Evolutionary conservation across 129 eudicot species (phyloP).

Genomic region (Flaveria ramosissima): DNA sequence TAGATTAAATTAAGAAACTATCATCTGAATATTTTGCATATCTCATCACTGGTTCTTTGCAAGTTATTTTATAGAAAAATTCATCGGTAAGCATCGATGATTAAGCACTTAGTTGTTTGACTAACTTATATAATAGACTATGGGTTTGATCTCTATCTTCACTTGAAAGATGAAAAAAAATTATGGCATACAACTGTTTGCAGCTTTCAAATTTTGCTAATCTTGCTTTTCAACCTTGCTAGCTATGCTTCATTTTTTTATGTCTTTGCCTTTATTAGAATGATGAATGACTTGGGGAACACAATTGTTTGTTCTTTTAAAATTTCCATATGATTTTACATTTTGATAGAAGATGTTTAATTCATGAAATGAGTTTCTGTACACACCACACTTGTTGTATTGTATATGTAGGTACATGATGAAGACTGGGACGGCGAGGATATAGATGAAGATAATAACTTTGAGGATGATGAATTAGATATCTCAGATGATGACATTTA

Average conservation of each 20-base stretch:
- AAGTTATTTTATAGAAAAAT: conserved; percentile 10
- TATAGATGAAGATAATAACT: conserved; percentile 71
- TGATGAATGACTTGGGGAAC: neutral
- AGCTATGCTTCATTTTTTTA: neutral
- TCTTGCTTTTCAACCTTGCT: neutral
- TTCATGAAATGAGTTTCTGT: conserved; percentile 8
- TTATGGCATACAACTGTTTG: conserved; percentile 1
- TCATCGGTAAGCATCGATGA: neutral
- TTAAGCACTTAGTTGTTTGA: conserved; percentile 14
- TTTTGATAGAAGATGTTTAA: conserved; percentile 11
- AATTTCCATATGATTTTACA: neutral
- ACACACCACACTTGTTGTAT: neutral
- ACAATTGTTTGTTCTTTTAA: neutral
- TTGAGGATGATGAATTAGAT: conserved; percentile 69
- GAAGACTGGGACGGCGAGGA: conserved; percentile 86
- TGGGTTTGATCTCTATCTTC: conserved; percentile 19
- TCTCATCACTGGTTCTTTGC: neutral
- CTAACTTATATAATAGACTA: conserved; percentile 12
- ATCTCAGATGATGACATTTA: conserved; percentile 70
- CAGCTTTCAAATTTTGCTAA: neutral
- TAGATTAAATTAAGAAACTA: neutral
- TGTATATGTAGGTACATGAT: conserved; percentile 56
- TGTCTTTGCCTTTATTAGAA: neutral
- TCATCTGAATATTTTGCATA: conserved; percentile 16
- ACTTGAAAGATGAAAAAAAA: conserved; percentile 3